A percentile compares a stretch with the other conserved stretches of the same genome.
These are phyloP conservation scores for Candida insectorum DNA, from an alignment of 805 yeast species.

Conservation along the genomic window DNA sequence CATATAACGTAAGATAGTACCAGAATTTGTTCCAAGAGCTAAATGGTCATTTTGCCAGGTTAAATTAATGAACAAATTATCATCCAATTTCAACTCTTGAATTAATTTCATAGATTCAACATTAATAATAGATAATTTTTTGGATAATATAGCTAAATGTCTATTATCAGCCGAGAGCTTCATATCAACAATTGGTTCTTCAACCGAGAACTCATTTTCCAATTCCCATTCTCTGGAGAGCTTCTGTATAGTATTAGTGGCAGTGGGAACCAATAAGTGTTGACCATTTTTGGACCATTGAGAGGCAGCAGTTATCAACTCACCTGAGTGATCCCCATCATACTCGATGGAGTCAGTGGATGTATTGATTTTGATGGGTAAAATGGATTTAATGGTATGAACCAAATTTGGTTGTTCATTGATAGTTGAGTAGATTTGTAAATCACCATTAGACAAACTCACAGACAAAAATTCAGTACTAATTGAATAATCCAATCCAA, in stretches of 20 bases:
- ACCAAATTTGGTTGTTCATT: conserved; percentile 54
- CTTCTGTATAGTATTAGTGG: conserved; percentile 39
- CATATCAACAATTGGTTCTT: conserved; percentile 43
- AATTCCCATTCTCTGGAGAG: conserved; percentile 38
- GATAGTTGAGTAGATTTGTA: conserved; percentile 52
- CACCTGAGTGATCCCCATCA: conserved; percentile 41
- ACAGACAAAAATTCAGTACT: conserved; percentile 56
- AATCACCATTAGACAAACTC: conserved; percentile 56
- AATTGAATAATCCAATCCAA: conserved; percentile 53
- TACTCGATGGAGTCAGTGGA: conserved; percentile 35
- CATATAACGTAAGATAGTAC: conserved; percentile 29
- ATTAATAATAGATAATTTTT: conserved; percentile 48
- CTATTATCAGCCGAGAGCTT: conserved; percentile 62
- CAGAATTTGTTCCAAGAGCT: conserved; percentile 42
- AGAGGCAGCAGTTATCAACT: conserved; percentile 49
- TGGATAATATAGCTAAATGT: conserved; percentile 57
- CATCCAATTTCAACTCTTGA: conserved; percentile 9
- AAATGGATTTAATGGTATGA: conserved; percentile 38
- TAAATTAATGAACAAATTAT: conserved; percentile 29
- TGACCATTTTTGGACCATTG: conserved; percentile 75
- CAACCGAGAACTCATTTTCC: conserved; percentile 11
- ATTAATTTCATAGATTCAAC: conserved; percentile 29
- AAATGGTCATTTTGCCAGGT: conserved; percentile 26
- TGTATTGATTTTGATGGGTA: conserved; percentile 35
- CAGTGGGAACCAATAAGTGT: conserved; percentile 62